Conservation (phyloP, 768 basidiomycete species). For the Terana coerulea region DNA sequence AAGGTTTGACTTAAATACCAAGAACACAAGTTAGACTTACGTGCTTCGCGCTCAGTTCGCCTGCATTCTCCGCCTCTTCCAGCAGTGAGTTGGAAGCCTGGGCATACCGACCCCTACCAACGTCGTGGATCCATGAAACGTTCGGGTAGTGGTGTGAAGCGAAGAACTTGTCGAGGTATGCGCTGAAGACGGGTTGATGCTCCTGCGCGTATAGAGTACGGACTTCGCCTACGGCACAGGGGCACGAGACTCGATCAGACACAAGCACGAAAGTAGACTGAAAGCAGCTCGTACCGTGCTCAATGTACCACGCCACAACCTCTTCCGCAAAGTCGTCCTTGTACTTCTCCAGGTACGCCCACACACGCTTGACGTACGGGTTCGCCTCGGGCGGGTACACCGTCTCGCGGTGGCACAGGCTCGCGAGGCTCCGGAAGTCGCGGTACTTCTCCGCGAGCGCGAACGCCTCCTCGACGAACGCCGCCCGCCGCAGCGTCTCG, state of each 20-base stretch:
- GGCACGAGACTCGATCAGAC: background rate
- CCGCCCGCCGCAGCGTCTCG: slow-evolving; percentile 69
- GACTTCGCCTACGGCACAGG: slow-evolving; percentile 57
- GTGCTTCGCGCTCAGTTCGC: slow-evolving; percentile 69
- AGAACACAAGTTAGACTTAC: slow-evolving; percentile 39
- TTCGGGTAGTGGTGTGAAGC: slow-evolving; percentile 49
- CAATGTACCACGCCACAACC: slow-evolving; percentile 91
- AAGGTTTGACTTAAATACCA: too few species aligned
- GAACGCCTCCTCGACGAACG: slow-evolving; percentile 69
- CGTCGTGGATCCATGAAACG: slow-evolving; percentile 86
- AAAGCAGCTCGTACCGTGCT: slow-evolving; percentile 56
- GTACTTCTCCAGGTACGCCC: slow-evolving; percentile 72
- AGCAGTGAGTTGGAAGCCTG: slow-evolving; percentile 63
- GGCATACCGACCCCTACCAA: slow-evolving; percentile 64
- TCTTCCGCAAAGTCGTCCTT: slow-evolving; percentile 83
- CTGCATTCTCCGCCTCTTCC: slow-evolving; percentile 52
- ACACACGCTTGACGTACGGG: slow-evolving; percentile 57
- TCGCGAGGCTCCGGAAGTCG: slow-evolving; percentile 83
- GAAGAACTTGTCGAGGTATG: slow-evolving; percentile 76
- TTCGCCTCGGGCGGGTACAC: slow-evolving; percentile 65
- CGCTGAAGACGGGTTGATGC: slow-evolving; percentile 42
- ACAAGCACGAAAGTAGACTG: background rate
- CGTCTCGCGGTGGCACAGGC: slow-evolving; percentile 69
- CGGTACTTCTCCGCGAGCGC: slow-evolving; percentile 80
- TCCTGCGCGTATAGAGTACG: slow-evolving; percentile 81